Base-by-base conservation (phyloP, 106 monocot species). In the Iris macrosiphon region DNA sequence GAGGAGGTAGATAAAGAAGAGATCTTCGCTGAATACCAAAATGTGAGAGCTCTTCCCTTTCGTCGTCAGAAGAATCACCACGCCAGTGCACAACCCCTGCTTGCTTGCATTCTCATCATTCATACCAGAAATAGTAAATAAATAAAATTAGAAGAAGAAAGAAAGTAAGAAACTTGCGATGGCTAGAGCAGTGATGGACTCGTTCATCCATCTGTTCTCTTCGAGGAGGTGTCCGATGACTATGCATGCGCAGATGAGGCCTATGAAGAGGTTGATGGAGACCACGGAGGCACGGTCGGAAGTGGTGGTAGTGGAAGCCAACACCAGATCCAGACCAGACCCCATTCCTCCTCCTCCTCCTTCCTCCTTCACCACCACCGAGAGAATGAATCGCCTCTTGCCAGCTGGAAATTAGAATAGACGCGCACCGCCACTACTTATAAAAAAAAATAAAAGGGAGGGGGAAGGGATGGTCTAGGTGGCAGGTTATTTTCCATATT, bases 171-270 rank as follows among this genome's bases (percentile, higher is more conserved):
- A 40, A 54, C 79, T 64, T 30, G 90, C 96, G 57, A 96, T 64
- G 40, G 72, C 53, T 32, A 96, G 79, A n/a, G 96, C 86, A 0
- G 83, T 96, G 55, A 87, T 96, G 60, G 96, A 96, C 54, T 96
- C 96, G 57, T 96, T 96, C 72, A 86, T 59, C 96, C 96, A 96
- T 16, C 80, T 64, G 16, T 45, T 79, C 75, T 96, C 96, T 67
- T 90, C 96, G 3, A 96, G 78, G 37, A 96, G 72, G 54, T 96
- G 96, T 13, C 96, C 96, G 11, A 96, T 66, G 18, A 96, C 90
- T 45, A 96, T 96, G 66, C 96, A 96, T 3, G 67, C 71, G 63
- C 96, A 90, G 12, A 96, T 79, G 20, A 96, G 64, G 35, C 80
- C 62, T 1, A 80, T 67, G 55, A 96, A 96, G 19, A 96, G 59